Percentiles rank a stretch among this genome's conserved stretches.
Evolutionary conservation across 352 stramenopile species (phyloP).

Genomic region (Phytophthora cactorum): DNA sequence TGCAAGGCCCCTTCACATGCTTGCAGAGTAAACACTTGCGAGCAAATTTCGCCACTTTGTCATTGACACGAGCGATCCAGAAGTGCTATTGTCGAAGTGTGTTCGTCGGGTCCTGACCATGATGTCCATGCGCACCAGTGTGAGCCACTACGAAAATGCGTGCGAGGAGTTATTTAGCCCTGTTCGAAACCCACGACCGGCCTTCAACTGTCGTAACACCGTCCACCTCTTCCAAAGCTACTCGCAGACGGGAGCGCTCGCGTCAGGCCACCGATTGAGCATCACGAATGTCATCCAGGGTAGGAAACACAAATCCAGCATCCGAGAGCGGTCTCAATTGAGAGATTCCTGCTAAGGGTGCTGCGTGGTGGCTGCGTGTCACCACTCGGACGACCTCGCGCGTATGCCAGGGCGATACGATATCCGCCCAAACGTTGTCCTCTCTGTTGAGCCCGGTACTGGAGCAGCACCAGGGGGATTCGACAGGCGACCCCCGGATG

Average conservation of each 20-base stretch:
- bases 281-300: not conserved
- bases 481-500: no score
- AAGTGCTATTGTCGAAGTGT: constrained; percentile 2
- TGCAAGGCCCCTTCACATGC: constrained; percentile 13
- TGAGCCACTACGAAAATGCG: constrained; percentile 19
- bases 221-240: constrained; percentile 5
- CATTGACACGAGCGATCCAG: not conserved
- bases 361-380: not conserved
- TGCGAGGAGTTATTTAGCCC: constrained; percentile 6
- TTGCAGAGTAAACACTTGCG: constrained; percentile 16
- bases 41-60: constrained; percentile 2
- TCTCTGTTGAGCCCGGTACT: not conserved
- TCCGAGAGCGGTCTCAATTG: constrained; percentile 1
- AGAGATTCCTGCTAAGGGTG: not conserved
- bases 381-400: not conserved
- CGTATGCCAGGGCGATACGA: constrained; percentile 8
- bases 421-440: constrained; percentile 12
- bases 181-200: constrained; percentile 5
- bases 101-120: constrained; percentile 5
- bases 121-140: constrained; percentile 13
- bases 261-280: not conserved
- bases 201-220: not conserved
- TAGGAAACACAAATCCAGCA: constrained; percentile 7
- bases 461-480: no score
- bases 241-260: not conserved